phyloP scores from a whole-genome alignment of 345 rosid genomes.

The Garcia nutans region DNA sequence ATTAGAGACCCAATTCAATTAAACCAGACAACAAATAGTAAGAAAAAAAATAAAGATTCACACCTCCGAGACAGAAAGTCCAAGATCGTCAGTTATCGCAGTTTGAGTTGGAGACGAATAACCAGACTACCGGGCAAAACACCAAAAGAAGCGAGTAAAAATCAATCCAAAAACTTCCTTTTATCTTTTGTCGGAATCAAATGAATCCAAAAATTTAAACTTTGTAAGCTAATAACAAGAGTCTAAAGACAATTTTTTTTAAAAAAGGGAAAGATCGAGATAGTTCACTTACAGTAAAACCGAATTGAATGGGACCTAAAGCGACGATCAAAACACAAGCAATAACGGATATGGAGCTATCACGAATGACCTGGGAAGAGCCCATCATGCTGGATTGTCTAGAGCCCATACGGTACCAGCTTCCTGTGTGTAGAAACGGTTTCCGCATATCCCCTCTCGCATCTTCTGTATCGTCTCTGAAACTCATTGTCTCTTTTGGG shows the following conservation, averaged over 20 bases:
- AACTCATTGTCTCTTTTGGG: constrained; percentile 53
- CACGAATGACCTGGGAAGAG: constrained; percentile 76
- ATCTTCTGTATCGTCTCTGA: constrained; percentile 86
- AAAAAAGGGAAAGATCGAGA: neutral
- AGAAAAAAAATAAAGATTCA: constrained; percentile 6
- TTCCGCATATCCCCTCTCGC: constrained; percentile 73
- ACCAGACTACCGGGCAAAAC: constrained; percentile 50
- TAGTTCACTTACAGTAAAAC: constrained; percentile 72
- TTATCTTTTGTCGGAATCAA: neutral
- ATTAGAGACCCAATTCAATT: constrained; percentile 25
- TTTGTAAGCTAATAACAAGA: neutral
- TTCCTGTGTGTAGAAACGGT: constrained; percentile 92
- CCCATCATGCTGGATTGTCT: constrained; percentile 92
- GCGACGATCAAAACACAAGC: constrained; percentile 96
- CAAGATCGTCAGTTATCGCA: constrained; percentile 72
- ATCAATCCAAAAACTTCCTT: constrained; percentile 6
- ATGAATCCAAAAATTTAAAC: no score
- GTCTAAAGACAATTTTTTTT: neutral
- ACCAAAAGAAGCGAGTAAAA: neutral
- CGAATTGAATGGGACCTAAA: constrained; percentile 97
- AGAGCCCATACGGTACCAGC: constrained; percentile 97
- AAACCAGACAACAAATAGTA: neutral
- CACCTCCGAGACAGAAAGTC: constrained; percentile 84
- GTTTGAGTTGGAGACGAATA: constrained; percentile 94
- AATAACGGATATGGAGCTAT: constrained; percentile 82